Evolutionary conservation across 2,329 filamentous ascomycete species (phyloP), one percentile per base, ranked within the genome.

Genomic region (Colletotrichum liaoningense): DNA sequence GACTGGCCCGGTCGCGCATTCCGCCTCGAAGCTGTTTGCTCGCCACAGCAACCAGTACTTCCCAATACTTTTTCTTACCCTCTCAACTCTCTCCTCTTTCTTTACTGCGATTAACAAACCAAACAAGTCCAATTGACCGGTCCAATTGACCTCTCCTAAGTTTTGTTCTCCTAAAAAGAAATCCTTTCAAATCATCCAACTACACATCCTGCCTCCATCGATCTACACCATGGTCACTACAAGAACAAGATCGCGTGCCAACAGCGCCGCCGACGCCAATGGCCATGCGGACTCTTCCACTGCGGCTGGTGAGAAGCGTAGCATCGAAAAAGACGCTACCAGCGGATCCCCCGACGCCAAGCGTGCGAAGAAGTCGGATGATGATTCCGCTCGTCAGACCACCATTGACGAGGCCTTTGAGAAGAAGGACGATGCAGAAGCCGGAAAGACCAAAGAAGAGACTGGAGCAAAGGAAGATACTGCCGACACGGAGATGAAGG

Each of bases 361-460:
- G 54, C 65, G 74, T 7, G 30, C 42, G 9, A 75, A 75, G 69
- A 75, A 55, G 59, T 67, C 63, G 3, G 64, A 74, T 1, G 49
- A 58, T 28, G 42, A 42, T 4, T 38, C 68, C 3, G 11, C 52
- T 9, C 64, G 68, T 1, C 74, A 74, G 56, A 66, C 58, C 7
- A 75, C 74, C 28, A 33, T 75, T 9, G 72, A 75, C 42, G 74
- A 75, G 46, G 59, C 67, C 8, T 55, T 75, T 6, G 60, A 54
- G 14, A 72, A 68, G 54, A 35, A 56, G 12, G 67, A 56, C 12
- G 60, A 63, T 5, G 11, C 28, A 9, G 54, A 74, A 7, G 1
- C 56, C 14, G 46, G 28, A 8, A n/a, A 46, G 22, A 6, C 19
- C 8, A 35, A 46, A 1, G 67, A 38, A 4, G 5, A 33, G 1